Conservation (phyloP, 2,329 filamentous ascomycete species). For the Phialocephala subalpina region DNA sequence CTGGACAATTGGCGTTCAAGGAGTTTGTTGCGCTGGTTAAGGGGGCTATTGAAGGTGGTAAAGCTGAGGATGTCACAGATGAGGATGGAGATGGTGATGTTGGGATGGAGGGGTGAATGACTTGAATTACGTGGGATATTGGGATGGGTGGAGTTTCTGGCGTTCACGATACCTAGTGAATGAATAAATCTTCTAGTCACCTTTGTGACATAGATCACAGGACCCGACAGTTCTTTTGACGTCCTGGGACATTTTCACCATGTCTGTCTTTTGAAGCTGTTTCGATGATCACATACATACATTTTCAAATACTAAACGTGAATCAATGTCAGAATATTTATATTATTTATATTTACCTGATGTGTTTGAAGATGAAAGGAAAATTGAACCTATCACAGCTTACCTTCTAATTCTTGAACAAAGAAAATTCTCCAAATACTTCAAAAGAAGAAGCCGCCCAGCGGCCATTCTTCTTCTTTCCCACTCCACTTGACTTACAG, state of each 20-base stretch:
- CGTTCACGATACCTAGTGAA: neutral
- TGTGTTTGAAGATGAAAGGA: neutral
- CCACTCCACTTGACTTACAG: neutral
- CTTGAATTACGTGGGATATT: neutral
- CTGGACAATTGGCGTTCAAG: neutral
- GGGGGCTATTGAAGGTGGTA: neutral
- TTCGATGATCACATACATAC: neutral
- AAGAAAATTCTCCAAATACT: neutral
- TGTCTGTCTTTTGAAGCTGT: neutral
- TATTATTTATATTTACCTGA: neutral
- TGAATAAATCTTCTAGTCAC: neutral
- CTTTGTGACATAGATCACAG: neutral
- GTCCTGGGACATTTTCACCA: neutral
- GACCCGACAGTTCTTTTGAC: neutral
- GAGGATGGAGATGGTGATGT: neutral
- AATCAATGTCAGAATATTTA: neutral
- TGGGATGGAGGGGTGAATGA: neutral
- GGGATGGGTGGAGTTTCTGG: neutral
- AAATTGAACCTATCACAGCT: neutral
- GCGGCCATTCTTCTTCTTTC: neutral
- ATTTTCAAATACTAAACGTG: neutral
- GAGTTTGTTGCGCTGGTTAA: neutral
- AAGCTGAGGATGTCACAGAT: neutral
- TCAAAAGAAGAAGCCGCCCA: neutral
- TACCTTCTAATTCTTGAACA: neutral